phyloP scores from a whole-genome alignment of 352 stramenopile species.

The Phytophthora megakarya region DNA sequence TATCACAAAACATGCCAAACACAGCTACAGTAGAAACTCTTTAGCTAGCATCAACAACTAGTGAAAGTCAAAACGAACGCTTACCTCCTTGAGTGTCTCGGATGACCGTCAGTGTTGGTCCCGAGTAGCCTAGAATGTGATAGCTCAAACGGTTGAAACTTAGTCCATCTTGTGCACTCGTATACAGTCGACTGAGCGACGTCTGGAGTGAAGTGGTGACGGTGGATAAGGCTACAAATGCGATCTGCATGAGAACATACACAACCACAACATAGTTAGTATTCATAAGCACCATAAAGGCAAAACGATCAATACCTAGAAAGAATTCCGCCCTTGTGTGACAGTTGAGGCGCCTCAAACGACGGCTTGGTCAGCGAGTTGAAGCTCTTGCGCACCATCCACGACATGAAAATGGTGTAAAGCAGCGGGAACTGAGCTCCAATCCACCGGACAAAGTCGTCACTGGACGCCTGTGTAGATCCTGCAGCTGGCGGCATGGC shows the following conservation, averaged over 20 bases:
- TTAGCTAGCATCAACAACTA: not conserved
- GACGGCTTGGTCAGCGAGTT: slow-evolving; percentile 49
- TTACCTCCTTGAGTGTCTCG: slow-evolving; percentile 69
- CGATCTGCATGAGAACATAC: slow-evolving; percentile 38
- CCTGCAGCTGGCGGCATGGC: slow-evolving; percentile 37
- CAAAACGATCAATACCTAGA: slow-evolving; percentile 45
- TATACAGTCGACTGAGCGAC: slow-evolving; percentile 72
- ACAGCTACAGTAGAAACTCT: slow-evolving; percentile 49
- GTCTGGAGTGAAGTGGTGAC: slow-evolving; percentile 66
- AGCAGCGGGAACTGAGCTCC: slow-evolving; percentile 69
- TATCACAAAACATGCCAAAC: slow-evolving; percentile 90
- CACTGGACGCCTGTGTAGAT: slow-evolving; percentile 35
- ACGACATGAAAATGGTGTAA: slow-evolving; percentile 79
- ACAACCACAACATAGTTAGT: not conserved
- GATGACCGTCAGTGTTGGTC: slow-evolving; percentile 72
- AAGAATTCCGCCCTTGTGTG: slow-evolving; percentile 71
- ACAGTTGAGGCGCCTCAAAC: slow-evolving; percentile 56
- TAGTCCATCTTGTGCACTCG: slow-evolving; percentile 75
- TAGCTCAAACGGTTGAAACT: slow-evolving; percentile 87
- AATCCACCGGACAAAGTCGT: slow-evolving; percentile 72
- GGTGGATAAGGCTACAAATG: slow-evolving; percentile 65
- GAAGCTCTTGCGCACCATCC: slow-evolving; percentile 66
- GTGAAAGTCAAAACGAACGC: not conserved
- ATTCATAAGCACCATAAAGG: not conserved
- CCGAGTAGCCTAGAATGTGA: slow-evolving; percentile 81